Evolutionary conservation across 2,329 filamentous ascomycete genomes (phyloP).

Genomic region (Exophiala spinifera): DNA sequence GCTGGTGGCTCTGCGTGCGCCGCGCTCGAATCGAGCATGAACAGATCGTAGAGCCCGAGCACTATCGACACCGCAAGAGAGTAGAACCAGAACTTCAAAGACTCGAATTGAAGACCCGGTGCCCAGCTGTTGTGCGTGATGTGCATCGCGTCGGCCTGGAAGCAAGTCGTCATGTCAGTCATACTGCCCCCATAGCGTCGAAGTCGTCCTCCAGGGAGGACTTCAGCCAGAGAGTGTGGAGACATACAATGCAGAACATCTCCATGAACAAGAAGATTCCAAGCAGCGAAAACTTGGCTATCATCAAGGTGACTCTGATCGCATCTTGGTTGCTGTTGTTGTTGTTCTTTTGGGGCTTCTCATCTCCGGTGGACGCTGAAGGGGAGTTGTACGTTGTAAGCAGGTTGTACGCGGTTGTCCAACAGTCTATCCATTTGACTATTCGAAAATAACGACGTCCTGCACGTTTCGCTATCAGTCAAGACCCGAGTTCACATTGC

Average conservation of each 20-base stretch:
- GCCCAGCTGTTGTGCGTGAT: slow-evolving; percentile 45
- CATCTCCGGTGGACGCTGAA: slow-evolving; percentile 22
- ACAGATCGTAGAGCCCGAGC: slow-evolving; percentile 43
- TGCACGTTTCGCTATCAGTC: slow-evolving; percentile 24
- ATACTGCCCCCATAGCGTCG: not conserved
- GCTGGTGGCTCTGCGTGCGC: not conserved
- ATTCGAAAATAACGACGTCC: slow-evolving; percentile 64
- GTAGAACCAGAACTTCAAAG: slow-evolving; percentile 68
- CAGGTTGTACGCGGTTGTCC: slow-evolving; percentile 50
- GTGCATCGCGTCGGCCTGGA: slow-evolving; percentile 52
- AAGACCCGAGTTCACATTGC: not conserved
- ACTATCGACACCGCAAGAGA: slow-evolving; percentile 54
- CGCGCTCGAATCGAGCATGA: not conserved
- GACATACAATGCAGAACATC: slow-evolving; percentile 58
- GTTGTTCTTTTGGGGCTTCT: not conserved
- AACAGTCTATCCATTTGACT: slow-evolving; percentile 64
- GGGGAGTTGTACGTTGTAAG: slow-evolving; percentile 28
- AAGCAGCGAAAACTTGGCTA: slow-evolving; percentile 57
- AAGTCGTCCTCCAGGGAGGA: too few species aligned
- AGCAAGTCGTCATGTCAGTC: slow-evolving; percentile 11
- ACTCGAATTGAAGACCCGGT: slow-evolving; percentile 53
- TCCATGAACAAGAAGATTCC: slow-evolving; percentile 68
- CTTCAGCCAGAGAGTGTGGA: too few species aligned
- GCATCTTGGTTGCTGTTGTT: slow-evolving; percentile 2
- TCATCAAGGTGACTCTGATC: slow-evolving; percentile 50